Conservation (phyloP, 805 yeast species). For the Candida ipomoeae region DNA sequence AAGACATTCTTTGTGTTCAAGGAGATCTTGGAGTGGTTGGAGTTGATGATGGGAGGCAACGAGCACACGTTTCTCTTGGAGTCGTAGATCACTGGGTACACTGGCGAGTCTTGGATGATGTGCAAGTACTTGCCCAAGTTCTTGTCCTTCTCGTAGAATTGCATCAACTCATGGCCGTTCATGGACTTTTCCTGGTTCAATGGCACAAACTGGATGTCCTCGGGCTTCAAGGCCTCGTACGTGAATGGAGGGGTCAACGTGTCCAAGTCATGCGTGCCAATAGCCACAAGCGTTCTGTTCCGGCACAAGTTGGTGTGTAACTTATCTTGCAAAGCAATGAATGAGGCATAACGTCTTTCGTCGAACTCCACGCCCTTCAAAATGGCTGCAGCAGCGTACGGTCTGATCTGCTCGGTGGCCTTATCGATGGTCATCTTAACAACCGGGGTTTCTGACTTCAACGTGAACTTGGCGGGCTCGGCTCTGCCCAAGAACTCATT, state of each 20-base stretch:
- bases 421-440: conserved; percentile 66
- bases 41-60: conserved; percentile 95
- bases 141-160: conserved; percentile 86
- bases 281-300: conserved; percentile 94
- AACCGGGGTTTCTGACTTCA: conserved; percentile 58
- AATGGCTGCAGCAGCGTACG: conserved; percentile 93
- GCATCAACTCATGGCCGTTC: conserved; percentile 77
- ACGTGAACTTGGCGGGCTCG: conserved; percentile 61
- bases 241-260: conserved; percentile 77
- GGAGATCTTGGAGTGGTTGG: conserved; percentile 84
- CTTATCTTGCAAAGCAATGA: conserved; percentile 94
- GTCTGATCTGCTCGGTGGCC: conserved; percentile 73
- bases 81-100: conserved; percentile 87
- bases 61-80: conserved; percentile 74
- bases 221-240: conserved; percentile 79
- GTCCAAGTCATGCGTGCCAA: conserved; percentile 96
- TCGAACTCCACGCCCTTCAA: conserved; percentile 79
- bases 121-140: conserved; percentile 85
- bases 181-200: conserved; percentile 65
- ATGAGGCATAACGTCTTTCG: conserved; percentile 84
- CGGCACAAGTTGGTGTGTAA: conserved; percentile 94
- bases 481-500: conserved; percentile 79
- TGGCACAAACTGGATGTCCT: conserved; percentile 69
- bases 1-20: conserved; percentile 82
- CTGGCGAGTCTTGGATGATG: conserved; percentile 83